These are phyloP conservation scores for Botrytis tulipae DNA, from an alignment of 2,329 filamentous ascomycete species.

Conservation along the genomic window DNA sequence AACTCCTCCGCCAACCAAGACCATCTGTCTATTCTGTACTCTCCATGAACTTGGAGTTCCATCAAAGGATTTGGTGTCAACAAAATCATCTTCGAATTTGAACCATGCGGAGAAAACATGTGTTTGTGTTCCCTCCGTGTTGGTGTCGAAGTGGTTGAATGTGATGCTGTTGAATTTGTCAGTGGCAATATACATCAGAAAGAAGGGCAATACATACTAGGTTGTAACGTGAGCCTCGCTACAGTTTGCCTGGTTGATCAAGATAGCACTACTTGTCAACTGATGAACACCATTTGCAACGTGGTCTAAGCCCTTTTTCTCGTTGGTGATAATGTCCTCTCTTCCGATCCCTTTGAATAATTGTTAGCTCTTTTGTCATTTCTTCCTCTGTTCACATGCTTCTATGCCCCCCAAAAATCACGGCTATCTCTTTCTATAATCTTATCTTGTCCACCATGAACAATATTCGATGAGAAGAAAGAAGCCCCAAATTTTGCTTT, in stretches of 20 bases:
- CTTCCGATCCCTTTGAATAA: background rate
- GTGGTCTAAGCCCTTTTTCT: background rate
- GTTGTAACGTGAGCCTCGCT: conserved; percentile 9
- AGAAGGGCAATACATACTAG: conserved; percentile 6
- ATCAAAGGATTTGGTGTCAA: conserved; percentile 6
- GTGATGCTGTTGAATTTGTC: background rate
- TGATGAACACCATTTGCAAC: conserved; percentile 7
- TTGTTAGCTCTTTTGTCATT: background rate
- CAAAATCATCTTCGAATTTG: conserved; percentile 10
- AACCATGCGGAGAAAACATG: background rate
- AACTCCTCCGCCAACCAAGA: background rate
- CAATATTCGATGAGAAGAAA: background rate
- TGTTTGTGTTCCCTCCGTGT: background rate
- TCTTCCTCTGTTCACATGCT: background rate
- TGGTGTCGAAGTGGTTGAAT: conserved; percentile 4
- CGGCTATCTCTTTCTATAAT: background rate
- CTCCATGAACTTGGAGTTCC: conserved; percentile 12
- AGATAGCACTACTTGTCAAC: conserved; percentile 5
- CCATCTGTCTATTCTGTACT: conserved; percentile 11
- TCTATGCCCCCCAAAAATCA: too few species aligned
- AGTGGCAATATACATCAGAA: background rate
- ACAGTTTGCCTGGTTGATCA: background rate
- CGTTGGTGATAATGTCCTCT: background rate
- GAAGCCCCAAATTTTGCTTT: background rate
- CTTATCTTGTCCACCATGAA: background rate